Evolutionary conservation across 1,139 yeast species (phyloP).

Genomic region (Chernovozyma sophiae-reginae): DNA sequence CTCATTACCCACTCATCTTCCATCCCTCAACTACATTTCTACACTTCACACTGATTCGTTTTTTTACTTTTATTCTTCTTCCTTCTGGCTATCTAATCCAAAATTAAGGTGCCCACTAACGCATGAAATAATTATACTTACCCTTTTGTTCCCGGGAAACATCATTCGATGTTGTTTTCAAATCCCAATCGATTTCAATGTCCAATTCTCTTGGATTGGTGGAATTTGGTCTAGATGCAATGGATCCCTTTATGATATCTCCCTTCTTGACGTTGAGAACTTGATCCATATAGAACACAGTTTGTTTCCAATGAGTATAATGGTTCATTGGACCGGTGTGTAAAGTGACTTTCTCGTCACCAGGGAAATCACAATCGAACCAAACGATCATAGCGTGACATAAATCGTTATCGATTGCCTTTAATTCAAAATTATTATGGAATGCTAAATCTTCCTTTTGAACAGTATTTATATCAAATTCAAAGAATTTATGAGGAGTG

Average conservation of each 20-base stretch:
- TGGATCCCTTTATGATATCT: slow-evolving; percentile 66
- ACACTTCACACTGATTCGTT: neutral
- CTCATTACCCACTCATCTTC: too few relatives aligned
- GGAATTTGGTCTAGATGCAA: slow-evolving; percentile 74
- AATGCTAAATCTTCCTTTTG: slow-evolving; percentile 79
- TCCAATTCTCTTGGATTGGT: slow-evolving; percentile 83
- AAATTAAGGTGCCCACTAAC: too few relatives aligned
- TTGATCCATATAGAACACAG: slow-evolving; percentile 85
- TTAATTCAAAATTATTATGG: slow-evolving; percentile 59
- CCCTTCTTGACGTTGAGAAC: slow-evolving; percentile 76
- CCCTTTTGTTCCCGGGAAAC: slow-evolving; percentile 53
- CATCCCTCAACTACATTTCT: too few relatives aligned
- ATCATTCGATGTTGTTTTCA: slow-evolving; percentile 51
- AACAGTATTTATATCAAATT: slow-evolving; percentile 86
- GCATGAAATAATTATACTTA: slow-evolving; percentile 61
- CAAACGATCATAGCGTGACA: slow-evolving; percentile 90
- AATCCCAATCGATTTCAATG: slow-evolving; percentile 58
- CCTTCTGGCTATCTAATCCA: too few relatives aligned
- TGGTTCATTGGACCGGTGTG: slow-evolving; percentile 80
- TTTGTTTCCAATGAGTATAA: slow-evolving; percentile 96
- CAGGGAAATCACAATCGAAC: slow-evolving; percentile 88
- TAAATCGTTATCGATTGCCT: slow-evolving; percentile 72
- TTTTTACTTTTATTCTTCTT: neutral
- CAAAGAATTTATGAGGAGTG: slow-evolving; percentile 63
- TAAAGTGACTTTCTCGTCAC: slow-evolving; percentile 58